Conservation (phyloP, 768 basidiomycete species). For the Serendipita sp. region DNA sequence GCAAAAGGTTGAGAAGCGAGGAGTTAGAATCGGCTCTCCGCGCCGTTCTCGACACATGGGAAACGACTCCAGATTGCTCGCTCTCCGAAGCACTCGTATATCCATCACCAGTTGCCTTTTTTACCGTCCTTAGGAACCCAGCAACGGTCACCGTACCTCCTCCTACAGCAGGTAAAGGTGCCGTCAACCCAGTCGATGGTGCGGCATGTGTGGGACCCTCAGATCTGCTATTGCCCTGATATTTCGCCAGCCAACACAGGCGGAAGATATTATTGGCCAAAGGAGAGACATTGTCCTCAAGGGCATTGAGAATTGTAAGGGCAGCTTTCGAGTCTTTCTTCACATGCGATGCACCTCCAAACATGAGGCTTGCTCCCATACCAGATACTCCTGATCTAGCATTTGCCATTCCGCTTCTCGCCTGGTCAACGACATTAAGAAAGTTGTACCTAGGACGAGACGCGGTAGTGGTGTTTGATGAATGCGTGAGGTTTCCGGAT, state of each 20-base stretch:
- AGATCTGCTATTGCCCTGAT: neutral
- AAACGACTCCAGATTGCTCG: neutral
- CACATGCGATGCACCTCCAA: neutral
- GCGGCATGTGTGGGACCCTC: neutral
- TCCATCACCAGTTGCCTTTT: neutral
- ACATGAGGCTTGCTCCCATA: neutral
- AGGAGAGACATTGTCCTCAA: neutral
- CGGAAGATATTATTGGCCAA: neutral
- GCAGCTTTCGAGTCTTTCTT: neutral
- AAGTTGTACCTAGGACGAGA: neutral
- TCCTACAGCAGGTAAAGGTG: neutral
- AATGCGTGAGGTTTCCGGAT: neutral
- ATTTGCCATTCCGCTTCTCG: neutral
- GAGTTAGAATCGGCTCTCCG: neutral
- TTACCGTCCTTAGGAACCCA: neutral
- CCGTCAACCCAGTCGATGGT: neutral
- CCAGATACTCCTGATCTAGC: neutral
- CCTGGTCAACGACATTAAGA: slow-evolving; percentile 1
- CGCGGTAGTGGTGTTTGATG: neutral
- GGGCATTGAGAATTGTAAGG: neutral
- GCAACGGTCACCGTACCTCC: neutral
- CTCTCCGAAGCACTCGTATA: neutral
- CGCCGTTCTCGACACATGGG: neutral
- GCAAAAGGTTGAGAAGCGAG: neutral
- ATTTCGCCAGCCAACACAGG: neutral